Evolutionary conservation across 257 asterid genomes (phyloP).

Genomic region (Rauvolfia tetraphylla): DNA sequence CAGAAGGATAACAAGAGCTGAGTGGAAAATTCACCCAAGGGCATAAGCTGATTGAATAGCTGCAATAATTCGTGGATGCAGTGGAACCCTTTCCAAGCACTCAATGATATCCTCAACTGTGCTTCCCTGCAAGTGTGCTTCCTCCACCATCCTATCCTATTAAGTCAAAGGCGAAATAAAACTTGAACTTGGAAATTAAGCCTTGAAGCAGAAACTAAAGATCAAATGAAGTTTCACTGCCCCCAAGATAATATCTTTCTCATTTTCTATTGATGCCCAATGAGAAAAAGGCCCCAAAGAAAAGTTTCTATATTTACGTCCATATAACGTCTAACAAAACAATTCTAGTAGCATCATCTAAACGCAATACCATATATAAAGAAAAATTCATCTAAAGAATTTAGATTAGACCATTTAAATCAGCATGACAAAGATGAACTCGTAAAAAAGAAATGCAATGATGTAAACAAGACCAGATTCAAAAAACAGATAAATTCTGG

Average conservation of each 20-base stretch:
- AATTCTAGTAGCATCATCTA: background rate
- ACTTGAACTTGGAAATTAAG: background rate
- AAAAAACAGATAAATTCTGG: background rate
- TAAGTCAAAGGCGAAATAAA: background rate
- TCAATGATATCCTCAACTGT: conserved; percentile 52
- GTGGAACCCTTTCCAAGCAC: conserved; percentile 56
- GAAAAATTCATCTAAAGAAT: background rate
- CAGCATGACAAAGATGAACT: background rate
- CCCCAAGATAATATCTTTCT: background rate
- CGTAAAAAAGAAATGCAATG: background rate
- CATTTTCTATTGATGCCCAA: background rate
- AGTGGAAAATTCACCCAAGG: conserved; percentile 42
- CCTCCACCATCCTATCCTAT: conserved; percentile 78
- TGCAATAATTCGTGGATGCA: conserved; percentile 50
- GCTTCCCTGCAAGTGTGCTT: conserved; percentile 53
- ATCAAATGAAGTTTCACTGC: background rate
- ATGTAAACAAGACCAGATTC: background rate
- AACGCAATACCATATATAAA: background rate
- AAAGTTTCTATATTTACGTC: background rate
- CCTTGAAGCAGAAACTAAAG: background rate
- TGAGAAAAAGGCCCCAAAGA: background rate
- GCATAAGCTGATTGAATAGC: conserved; percentile 61
- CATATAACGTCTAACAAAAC: too few species aligned
- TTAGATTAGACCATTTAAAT: background rate
- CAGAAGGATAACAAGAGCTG: background rate